Base-by-base conservation (phyloP, 2,329 filamentous ascomycete genomes). In the Talaromyces marneffei region DNA sequence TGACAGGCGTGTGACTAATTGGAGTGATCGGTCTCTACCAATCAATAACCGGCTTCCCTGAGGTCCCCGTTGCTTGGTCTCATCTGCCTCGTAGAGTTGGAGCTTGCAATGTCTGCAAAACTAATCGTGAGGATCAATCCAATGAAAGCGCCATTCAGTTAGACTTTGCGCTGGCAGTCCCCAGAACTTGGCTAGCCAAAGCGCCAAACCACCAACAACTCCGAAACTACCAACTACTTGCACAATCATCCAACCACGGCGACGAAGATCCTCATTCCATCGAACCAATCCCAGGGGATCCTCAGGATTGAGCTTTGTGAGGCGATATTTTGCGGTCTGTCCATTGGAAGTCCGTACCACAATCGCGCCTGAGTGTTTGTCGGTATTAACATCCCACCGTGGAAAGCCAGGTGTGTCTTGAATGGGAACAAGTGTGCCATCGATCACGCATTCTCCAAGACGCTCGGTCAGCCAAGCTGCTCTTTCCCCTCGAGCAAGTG, bases 271-370 rank as follows among this genome's bases (percentile, higher is more conserved):
- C 20, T 88, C 85, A 2, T 85, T 84, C 65, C 92, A 82, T 64
- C 87, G 82, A 57, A 95, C 80, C 37, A 96, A 73, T 0, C 92
- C 92, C 0, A 96, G 79, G 0, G 92, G 92, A 72, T 97, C 92
- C 62, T 89, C 83, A 35, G 85, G 81, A 66, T 81, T 80, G 53
- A 82, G 66, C 20, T 75, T 63, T 3, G 68, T 54, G 54, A 71
- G 62, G 63, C 71, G 69, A 67, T 77, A 72, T 68, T 73, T 61
- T 69, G 72, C 61, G 56, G 64, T 65, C 66, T 68, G 64, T 5
- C 67, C 68, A 27, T 66, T 65, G 57, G 66, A 65, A 5, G 67
- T 58, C 25, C 65, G 68, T 37, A 73, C 62, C 10, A 68, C 67
- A 14, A 71, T 58, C 5, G 63, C 65, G 2, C 65, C 63, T 5